Evolutionary conservation across 306 rosid genomes (phyloP), one percentile per base, ranked within the genome.

Genomic region (Cicer bijugum): DNA sequence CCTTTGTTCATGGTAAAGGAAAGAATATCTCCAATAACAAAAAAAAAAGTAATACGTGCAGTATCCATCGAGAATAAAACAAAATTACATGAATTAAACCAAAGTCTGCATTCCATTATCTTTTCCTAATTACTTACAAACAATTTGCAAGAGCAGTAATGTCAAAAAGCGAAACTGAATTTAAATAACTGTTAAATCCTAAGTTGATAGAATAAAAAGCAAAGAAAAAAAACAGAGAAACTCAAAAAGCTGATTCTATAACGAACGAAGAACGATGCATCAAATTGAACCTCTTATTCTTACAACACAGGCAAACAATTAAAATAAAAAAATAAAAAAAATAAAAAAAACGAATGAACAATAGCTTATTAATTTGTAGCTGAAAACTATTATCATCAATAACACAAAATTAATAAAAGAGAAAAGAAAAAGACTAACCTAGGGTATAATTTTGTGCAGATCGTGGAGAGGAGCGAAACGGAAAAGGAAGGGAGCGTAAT

Each of bases 391-490:
- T 17, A 43, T 56, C 4, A 69, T 1, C 2, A 60, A 47, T 62
- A 38, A 39, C 48, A 39, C 57, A 48, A 1, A 48, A 60, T 62
- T 58, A 8, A 19, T 1, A 6, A 56, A 53, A 53, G 9, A 15
- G 15, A 1, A 50, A 11, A 43, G 45, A 23, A 7, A 46, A 37
- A 77, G 2, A 9, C 44, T 33, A 77, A 84, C 82, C 87, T 62
- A 66, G 17, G 65, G 65, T 59, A 6, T 56, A 48, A 74, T n/a
- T 6, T 14, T 10, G 55, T 20, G 81, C 7, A 20, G 76, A 74
- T 77, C 82, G 8, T 10, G 20, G 19, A 11, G 37, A 12, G 11
- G 45, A 66, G 16, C 9, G 20, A 62, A 68, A 12, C 52, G 12
- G 52, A 12, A 46, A 46, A 9, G 16, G 52, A 46, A 46, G 1